Percentiles rank a stretch among this genome's conserved stretches.
phyloP scores from a whole-genome alignment of 1,284 basidiomycete genomes.

The Ceratobasidium sp. region DNA sequence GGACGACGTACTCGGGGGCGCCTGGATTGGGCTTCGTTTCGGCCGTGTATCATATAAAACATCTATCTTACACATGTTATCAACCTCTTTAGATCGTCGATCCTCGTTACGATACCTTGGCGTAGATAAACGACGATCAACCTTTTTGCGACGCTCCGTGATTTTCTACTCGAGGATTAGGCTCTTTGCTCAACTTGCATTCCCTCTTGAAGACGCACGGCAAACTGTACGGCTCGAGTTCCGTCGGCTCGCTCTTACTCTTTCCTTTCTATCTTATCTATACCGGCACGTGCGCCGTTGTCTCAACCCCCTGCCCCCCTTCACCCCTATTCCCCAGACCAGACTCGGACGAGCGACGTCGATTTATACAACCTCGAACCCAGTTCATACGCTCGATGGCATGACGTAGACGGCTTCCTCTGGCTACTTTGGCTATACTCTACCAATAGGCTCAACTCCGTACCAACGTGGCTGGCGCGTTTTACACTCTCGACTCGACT shows the following conservation, averaged over 20 bases:
- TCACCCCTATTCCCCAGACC: slow-evolving; percentile 29
- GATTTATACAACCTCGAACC: neutral
- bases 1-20: neutral
- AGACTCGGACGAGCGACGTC: neutral
- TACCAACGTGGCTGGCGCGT: neutral
- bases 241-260: slow-evolving; percentile 11
- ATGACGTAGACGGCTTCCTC: neutral
- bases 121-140: slow-evolving; percentile 1
- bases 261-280: slow-evolving; percentile 6
- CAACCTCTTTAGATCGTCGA: slow-evolving; percentile 18
- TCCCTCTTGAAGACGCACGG: neutral
- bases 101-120: slow-evolving; percentile 1
- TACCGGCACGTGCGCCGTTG: slow-evolving; percentile 37
- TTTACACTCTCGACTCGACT: slow-evolving; percentile 4
- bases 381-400: neutral
- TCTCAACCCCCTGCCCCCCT: slow-evolving; percentile 42
- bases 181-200: neutral
- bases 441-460: slow-evolving; percentile 20
- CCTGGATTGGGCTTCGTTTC: neutral
- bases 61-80: slow-evolving; percentile 35
- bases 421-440: neutral
- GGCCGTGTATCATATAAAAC: neutral
- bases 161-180: slow-evolving; percentile 12
- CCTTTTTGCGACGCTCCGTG: slow-evolving; percentile 5
- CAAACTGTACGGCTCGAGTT: neutral